A percentile compares a stretch with the other conserved stretches of the same genome.
phyloP scores from a whole-genome alignment of 306 rosid genomes.

The Quercus dentata region DNA sequence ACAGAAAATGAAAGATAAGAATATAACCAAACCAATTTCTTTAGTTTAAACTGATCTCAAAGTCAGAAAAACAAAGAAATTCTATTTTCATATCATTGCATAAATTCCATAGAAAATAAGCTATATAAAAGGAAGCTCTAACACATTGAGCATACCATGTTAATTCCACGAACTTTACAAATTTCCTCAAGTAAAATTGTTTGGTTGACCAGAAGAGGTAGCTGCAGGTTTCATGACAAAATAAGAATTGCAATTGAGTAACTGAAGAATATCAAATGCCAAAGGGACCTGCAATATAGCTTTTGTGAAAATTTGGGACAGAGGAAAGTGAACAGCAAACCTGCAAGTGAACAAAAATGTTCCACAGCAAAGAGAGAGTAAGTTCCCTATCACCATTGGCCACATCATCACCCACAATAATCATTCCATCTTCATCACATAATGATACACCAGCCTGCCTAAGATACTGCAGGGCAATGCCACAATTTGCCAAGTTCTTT shows the following conservation, averaged over 20 bases:
- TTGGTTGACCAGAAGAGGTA: conserved; percentile 83
- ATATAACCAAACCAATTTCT: not conserved
- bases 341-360: conserved; percentile 84
- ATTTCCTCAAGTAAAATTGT: conserved; percentile 65
- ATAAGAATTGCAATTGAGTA: conserved; percentile 2
- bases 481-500: conserved; percentile 73
- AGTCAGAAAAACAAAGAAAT: not conserved
- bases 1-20: not conserved
- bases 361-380: conserved; percentile 80
- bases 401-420: conserved; percentile 64
- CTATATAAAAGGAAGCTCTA: conserved; percentile 3
- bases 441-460: conserved; percentile 74
- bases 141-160: conserved; percentile 36
- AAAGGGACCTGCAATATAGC: not conserved
- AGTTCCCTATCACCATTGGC: conserved; percentile 81
- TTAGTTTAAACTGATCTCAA: not conserved
- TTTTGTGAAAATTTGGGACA: conserved; percentile 6
- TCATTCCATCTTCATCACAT: conserved; percentile 68
- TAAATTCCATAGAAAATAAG: not conserved
- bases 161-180: conserved; percentile 60
- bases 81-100: not conserved
- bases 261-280: conserved; percentile 14
- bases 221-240: conserved; percentile 48
- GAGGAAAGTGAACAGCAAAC: conserved; percentile 28
- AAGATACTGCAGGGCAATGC: conserved; percentile 66